Conservation (phyloP, 208 protist species). For the Trypanosoma melophagium region DNA sequence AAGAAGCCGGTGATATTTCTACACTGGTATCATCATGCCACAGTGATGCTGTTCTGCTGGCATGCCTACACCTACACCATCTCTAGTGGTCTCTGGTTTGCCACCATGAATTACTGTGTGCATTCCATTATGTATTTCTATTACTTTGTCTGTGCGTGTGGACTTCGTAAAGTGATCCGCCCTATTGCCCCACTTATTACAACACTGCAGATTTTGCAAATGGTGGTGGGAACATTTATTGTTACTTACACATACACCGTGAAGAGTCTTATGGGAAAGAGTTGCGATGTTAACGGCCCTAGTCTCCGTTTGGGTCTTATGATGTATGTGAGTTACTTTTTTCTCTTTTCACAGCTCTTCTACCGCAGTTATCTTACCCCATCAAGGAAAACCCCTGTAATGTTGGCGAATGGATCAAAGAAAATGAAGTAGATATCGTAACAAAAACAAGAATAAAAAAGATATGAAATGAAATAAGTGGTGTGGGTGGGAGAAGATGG, state of each 20-base stretch:
- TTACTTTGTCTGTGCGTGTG: conserved; percentile 82
- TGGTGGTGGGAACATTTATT: conserved; percentile 84
- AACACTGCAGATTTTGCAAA: conserved; percentile 89
- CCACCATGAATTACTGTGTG: conserved; percentile 93
- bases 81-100: conserved; percentile 78
- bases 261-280: conserved; percentile 66
- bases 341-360: conserved; percentile 89
- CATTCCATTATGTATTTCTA: conserved; percentile 96
- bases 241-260: conserved; percentile 53
- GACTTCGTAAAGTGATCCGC: conserved; percentile 57
- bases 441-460: neutral
- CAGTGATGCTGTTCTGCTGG: conserved; percentile 93
- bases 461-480: no score
- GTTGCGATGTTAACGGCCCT: conserved; percentile 58
- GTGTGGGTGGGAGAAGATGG: no score
- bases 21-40: conserved; percentile 94
- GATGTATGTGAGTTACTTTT: conserved; percentile 93
- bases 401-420: conserved; percentile 10
- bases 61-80: conserved; percentile 60
- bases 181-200: conserved; percentile 85
- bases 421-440: conserved; percentile 23
- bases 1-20: conserved; percentile 88
- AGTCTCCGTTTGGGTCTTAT: conserved; percentile 64
- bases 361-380: conserved; percentile 68
- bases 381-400: neutral